Base-by-base conservation (phyloP, 352 stramenopile species). In the Phytophthora pisi region DNA sequence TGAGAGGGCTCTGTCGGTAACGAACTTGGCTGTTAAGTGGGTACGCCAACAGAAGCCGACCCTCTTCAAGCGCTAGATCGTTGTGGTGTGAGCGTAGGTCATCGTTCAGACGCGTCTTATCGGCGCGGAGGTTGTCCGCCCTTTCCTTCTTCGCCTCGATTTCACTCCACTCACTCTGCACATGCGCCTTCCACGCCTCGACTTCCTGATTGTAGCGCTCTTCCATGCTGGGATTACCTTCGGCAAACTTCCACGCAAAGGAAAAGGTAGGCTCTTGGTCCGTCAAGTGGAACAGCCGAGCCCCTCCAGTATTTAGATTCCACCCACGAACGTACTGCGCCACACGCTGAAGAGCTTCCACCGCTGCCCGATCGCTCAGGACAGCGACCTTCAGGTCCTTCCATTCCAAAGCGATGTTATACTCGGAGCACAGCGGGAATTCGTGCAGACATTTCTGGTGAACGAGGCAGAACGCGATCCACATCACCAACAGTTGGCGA, bases 331-430 rank as follows among this genome's bases (percentile, higher is more conserved):
- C 77, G 28, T 86, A 89, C 62, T 28, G 8, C 1, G 61, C 74
- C 2, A 85, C 78, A 30, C 51, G 16, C n/a, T 64, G 34, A 15
- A 89, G 53, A 10, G 80, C 72, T 20, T 45, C 36, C 38, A 80
- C 61, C 0, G 74, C 75, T 31, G 53, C 30, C 23, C 50, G 20
- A 31, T 85, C 66, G 5, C 59, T 68, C 11, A 84, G 15, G 16
- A 86, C 78, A 18, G 64, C 64, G 6, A 79, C 52, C 16, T 76
- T 65, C 0, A 89, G 66, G 20, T 81, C 31, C 26, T 50, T 26
- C 75, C 76, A 89, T 0, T 74, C 16, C 1, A 89, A 51, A 5
- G 78, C 65, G 18, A 83, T 82, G 4, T 75, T 70, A 34, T 81
- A 89, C 18, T 75, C 15, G 0, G 30, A 24, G 2, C 77, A 57